Evolutionary conservation across 1,284 basidiomycete species (phyloP), one percentile per base, ranked within the genome.

Genomic region (Trichosporon inkin): DNA sequence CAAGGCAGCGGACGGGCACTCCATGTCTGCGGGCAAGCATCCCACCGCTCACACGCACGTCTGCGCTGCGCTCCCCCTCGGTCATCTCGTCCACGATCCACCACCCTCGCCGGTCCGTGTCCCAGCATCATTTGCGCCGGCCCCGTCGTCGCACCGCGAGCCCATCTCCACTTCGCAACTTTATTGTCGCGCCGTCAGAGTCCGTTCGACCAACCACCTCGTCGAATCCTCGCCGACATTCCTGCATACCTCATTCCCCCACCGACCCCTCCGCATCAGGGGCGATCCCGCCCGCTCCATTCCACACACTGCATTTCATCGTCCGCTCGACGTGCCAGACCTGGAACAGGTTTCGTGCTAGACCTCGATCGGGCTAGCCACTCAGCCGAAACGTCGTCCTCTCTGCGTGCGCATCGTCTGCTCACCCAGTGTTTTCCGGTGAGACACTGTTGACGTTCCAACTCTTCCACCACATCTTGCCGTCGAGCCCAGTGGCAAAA

Each of bases 231-330:
- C 28, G 28, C 28, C 28, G 28, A 8, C 28, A 28, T 49, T 49
- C 44, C 44, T 28, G n/a, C 44, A 49, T 49, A 49, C 44, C 44
- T 28, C 44, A 49, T 49, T 49, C 44, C 44, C 44, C 44, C 44
- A 49, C 24, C 44, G 22, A 32, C 28, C 44, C 24, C 24, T 49
- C 44, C 22, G 44, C 24, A 49, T 49, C 44, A 49, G 44, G 44
- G 44, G 44, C 44, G 44, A 49, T 49, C 24, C 44, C 44, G 44
- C 44, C 44, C 44, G 28, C 44, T 49, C 44, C 44, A 49, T 49
- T 49, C 44, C 44, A 49, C 44, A 49, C 44, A 28, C 44, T 49
- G 44, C 44, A 49, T 22, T 32, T 49, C 44, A 49, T 49, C 44
- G 44, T 49, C 44, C 28, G 24, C 22, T 24, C 16, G 14, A 22